phyloP scores from a whole-genome alignment of 1,139 yeast species.

The Scheffersomyces titani region DNA sequence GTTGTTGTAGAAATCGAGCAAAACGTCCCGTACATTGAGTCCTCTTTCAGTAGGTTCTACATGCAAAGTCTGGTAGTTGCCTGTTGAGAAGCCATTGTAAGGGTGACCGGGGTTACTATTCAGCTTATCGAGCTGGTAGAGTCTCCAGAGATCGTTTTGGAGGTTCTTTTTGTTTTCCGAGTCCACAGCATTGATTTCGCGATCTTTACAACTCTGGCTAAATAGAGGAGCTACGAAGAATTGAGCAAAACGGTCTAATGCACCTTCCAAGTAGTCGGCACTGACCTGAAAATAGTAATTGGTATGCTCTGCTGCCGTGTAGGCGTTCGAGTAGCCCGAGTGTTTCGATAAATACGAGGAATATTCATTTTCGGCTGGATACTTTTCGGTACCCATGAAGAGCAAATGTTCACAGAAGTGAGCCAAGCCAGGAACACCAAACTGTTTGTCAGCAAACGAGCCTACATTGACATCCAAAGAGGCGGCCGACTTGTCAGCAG shows the following conservation, averaged over 20 bases:
- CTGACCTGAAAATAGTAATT: slow-evolving; percentile 88
- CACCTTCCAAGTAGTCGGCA: slow-evolving; percentile 76
- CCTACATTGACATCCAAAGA: slow-evolving; percentile 92
- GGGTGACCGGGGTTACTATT: slow-evolving; percentile 74
- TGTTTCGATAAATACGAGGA: slow-evolving; percentile 73
- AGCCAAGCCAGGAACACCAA: slow-evolving; percentile 78
- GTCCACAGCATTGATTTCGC: slow-evolving; percentile 94
- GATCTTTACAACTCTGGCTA: slow-evolving; percentile 76
- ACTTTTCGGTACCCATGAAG: slow-evolving; percentile 95
- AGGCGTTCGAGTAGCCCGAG: slow-evolving; percentile 72
- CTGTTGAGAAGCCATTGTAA: slow-evolving; percentile 74
- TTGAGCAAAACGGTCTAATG: slow-evolving; percentile 89
- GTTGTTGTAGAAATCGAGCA: slow-evolving; percentile 61
- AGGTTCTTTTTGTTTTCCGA: slow-evolving; percentile 93
- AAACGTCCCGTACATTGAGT: slow-evolving; percentile 62
- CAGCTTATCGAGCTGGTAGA: slow-evolving; percentile 79
- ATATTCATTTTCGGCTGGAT: slow-evolving; percentile 90
- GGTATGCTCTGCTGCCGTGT: slow-evolving; percentile 86
- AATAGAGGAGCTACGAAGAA: slow-evolving; percentile 88
- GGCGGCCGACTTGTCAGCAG: slow-evolving; percentile 91
- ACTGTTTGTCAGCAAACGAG: slow-evolving; percentile 75
- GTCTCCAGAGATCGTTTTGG: slow-evolving; percentile 87
- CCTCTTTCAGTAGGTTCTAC: slow-evolving; percentile 52
- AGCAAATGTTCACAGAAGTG: slow-evolving; percentile 95
- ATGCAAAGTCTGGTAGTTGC: slow-evolving; percentile 63